phyloP scores from a whole-genome alignment of 2,329 filamentous ascomycete species.

The Emmonsiellopsis sp. region DNA sequence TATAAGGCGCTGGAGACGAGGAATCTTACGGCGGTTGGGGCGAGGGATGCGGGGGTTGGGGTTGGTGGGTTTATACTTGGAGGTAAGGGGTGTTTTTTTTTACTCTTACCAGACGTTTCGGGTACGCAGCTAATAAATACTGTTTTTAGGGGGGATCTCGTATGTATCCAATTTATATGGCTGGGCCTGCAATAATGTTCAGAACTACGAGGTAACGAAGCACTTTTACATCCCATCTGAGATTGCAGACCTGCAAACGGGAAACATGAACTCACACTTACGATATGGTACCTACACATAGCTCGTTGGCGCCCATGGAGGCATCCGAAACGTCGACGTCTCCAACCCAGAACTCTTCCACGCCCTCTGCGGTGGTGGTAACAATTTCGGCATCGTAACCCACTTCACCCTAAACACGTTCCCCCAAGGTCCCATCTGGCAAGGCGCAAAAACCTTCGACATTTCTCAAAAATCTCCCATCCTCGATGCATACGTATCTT shows the following conservation, averaged over 20 bases:
- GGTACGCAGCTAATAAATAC: slow-evolving; percentile 1
- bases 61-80: slow-evolving; percentile 19
- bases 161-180: slow-evolving; percentile 24
- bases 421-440: slow-evolving; percentile 30
- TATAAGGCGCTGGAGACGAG: slow-evolving; percentile 23
- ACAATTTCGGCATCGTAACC: slow-evolving; percentile 32
- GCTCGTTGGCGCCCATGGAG: slow-evolving; percentile 32
- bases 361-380: slow-evolving; percentile 38
- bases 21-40: slow-evolving; percentile 24
- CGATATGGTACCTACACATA: slow-evolving; percentile 13
- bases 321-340: slow-evolving; percentile 25
- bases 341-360: slow-evolving; percentile 42
- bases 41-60: slow-evolving; percentile 19
- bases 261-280: not conserved
- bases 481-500: slow-evolving; percentile 24
- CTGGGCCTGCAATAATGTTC: slow-evolving; percentile 25
- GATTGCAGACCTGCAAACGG: not conserved
- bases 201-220: slow-evolving; percentile 21
- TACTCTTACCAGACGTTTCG: too few species aligned
- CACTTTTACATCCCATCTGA: not conserved
- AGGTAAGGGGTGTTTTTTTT: slow-evolving; percentile 7
- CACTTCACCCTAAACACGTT: slow-evolving; percentile 32
- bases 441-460: slow-evolving; percentile 23
- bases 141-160: slow-evolving; percentile 22
- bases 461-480: slow-evolving; percentile 20